Evolutionary conservation across 1,284 basidiomycete species (phyloP).

Genomic region (Austropuccinia psidii): DNA sequence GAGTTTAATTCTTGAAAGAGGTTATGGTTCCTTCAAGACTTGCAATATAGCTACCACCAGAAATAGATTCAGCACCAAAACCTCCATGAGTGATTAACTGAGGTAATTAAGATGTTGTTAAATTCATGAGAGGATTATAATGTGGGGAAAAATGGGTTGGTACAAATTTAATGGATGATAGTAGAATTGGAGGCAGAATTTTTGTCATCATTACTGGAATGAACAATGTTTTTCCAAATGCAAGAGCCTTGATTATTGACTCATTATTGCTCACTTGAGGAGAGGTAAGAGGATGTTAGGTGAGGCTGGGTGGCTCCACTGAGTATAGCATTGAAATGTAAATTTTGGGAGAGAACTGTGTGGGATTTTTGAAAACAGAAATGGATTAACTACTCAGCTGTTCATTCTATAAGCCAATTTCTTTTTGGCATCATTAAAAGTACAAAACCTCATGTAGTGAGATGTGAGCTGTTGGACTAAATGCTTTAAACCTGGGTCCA

Average conservation of each 20-base stretch:
- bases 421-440: neutral
- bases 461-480: neutral
- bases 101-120: conserved; percentile 45
- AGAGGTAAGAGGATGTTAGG: too few relatives aligned
- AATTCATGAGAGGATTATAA: conserved; percentile 44
- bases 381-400: too few relatives aligned
- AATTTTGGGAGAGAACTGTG: too few relatives aligned
- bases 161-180: conserved; percentile 29
- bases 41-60: conserved; percentile 48
- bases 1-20: conserved; percentile 46
- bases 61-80: conserved; percentile 47
- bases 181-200: conserved; percentile 30
- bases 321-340: too few relatives aligned
- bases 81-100: conserved; percentile 48
- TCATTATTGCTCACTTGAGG: neutral
- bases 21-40: conserved; percentile 47
- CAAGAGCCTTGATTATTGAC: neutral
- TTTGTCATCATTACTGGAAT: conserved; percentile 3
- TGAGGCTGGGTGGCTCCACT: too few relatives aligned
- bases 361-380: too few relatives aligned
- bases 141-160: conserved; percentile 54
- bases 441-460: neutral
- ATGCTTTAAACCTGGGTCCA: neutral
- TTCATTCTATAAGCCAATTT: neutral
- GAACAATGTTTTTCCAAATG: neutral